These are phyloP conservation scores for Candida schatavii DNA, from an alignment of 805 yeast genomes.

Conservation along the genomic window DNA sequence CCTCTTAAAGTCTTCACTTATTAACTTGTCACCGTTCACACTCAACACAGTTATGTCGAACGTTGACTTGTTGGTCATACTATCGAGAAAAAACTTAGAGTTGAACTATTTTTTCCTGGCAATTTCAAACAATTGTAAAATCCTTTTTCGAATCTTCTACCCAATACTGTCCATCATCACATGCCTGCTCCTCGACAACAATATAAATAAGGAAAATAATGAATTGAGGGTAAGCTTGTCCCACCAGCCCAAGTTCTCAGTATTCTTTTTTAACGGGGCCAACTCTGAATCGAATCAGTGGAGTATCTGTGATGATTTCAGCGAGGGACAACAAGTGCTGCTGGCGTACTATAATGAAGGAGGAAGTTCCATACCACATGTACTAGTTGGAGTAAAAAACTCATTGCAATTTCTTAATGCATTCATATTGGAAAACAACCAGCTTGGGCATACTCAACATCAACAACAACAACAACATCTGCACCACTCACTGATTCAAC, in stretches of 20 bases:
- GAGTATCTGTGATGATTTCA: constrained; percentile 81
- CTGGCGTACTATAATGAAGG: constrained; percentile 58
- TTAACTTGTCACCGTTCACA: constrained; percentile 67
- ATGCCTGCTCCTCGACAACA: constrained; percentile 54
- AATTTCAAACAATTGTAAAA: constrained; percentile 61
- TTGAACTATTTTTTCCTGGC: constrained; percentile 79
- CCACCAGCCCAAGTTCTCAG: constrained; percentile 76
- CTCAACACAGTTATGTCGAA: constrained; percentile 61
- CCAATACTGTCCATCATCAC: constrained; percentile 60
- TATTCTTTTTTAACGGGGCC: constrained; percentile 60
- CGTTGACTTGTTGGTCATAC: constrained; percentile 68
- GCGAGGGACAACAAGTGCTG: constrained; percentile 79
- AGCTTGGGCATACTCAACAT: constrained; percentile 1
- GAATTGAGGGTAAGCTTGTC: constrained; percentile 51
- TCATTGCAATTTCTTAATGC: constrained; percentile 54
- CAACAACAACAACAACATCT: not conserved
- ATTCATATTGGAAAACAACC: constrained; percentile 45
- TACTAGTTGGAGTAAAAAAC: constrained; percentile 54
- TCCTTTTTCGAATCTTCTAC: constrained; percentile 69
- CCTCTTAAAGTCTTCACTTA: constrained; percentile 42
- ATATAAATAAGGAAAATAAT: constrained; percentile 33
- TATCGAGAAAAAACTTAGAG: constrained; percentile 68
- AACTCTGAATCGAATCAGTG: constrained; percentile 59
- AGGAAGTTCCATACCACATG: constrained; percentile 62
- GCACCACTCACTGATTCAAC: not conserved